These are phyloP conservation scores for Cercospora zeina DNA, from an alignment of 2,329 filamentous ascomycete species.

Conservation along the genomic window DNA sequence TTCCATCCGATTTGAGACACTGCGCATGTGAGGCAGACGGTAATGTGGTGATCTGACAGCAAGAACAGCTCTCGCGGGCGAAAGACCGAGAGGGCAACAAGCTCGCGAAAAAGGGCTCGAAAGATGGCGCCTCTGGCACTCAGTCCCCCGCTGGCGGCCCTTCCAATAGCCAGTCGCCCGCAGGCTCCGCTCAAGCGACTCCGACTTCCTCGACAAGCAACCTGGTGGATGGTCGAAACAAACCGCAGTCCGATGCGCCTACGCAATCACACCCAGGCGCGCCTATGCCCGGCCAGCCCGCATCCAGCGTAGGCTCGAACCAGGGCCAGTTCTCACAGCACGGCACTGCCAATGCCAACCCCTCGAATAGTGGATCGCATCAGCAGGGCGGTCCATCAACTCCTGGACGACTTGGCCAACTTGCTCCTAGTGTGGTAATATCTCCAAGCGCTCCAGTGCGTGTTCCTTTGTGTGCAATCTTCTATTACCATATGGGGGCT, in stretches of 20 bases:
- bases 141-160: slow-evolving; percentile 68
- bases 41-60: slow-evolving; percentile 49
- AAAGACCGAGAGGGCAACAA: slow-evolving; percentile 58
- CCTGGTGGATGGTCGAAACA: slow-evolving; percentile 81
- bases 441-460: slow-evolving; percentile 90
- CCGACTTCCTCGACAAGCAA: slow-evolving; percentile 88
- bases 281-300: slow-evolving; percentile 34
- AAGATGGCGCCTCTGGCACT: slow-evolving; percentile 64
- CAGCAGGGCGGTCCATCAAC: slow-evolving; percentile 33
- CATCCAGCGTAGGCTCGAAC: slow-evolving; percentile 27
- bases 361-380: slow-evolving; percentile 25
- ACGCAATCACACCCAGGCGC: slow-evolving; percentile 51
- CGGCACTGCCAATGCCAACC: slow-evolving; percentile 24
- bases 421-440: slow-evolving; percentile 79
- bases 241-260: slow-evolving; percentile 58
- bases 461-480: slow-evolving; percentile 29
- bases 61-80: slow-evolving; percentile 85
- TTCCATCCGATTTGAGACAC: slow-evolving; percentile 32
- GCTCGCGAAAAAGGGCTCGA: slow-evolving; percentile 60
- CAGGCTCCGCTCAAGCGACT: slow-evolving; percentile 65
- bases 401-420: slow-evolving; percentile 35
- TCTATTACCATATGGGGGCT: slow-evolving; percentile 13
- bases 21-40: slow-evolving; percentile 28
- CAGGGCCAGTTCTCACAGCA: slow-evolving; percentile 31
- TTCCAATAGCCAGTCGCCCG: slow-evolving; percentile 55